Conservation (phyloP, 495 filamentous ascomycete genomes). For the Xylaria palmicola region DNA sequence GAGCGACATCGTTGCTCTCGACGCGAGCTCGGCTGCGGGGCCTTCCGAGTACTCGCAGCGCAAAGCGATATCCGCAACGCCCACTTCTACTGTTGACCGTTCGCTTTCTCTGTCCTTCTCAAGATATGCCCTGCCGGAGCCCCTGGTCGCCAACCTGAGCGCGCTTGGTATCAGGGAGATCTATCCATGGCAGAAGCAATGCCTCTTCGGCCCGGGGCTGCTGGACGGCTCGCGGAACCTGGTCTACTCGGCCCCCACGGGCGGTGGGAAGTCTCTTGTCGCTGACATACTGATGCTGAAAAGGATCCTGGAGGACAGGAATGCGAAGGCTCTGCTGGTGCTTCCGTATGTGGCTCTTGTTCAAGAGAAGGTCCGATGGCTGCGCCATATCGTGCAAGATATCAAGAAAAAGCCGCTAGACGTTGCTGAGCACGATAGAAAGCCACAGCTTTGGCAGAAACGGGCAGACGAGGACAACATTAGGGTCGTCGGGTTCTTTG, state of each 20-base stretch:
- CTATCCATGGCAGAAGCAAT: conserved; percentile 83
- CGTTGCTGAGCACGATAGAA: conserved; percentile 19
- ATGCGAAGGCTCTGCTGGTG: conserved; percentile 72
- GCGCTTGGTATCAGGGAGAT: conserved; percentile 64
- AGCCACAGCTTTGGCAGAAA: conserved; percentile 36
- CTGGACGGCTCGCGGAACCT: conserved; percentile 66
- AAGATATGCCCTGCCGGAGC: conserved; percentile 60
- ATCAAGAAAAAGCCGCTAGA: conserved; percentile 46
- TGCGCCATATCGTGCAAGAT: conserved; percentile 65
- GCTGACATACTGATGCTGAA: conserved; percentile 76
- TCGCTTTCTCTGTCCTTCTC: conserved; percentile 62
- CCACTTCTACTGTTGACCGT: conserved; percentile 55
- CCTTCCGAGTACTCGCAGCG: conserved; percentile 50
- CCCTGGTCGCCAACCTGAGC: conserved; percentile 64
- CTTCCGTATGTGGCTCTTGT: conserved; percentile 81
- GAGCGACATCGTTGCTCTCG: conserved; percentile 32
- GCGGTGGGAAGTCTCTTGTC: conserved; percentile 78
- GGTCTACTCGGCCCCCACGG: conserved; percentile 83
- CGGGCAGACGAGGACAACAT: conserved; percentile 50
- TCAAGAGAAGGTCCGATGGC: conserved; percentile 78
- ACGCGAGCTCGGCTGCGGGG: not conserved
- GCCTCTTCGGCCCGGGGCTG: conserved; percentile 66
- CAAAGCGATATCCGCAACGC: conserved; percentile 42
- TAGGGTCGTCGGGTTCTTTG: conserved; percentile 72
- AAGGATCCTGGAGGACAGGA: conserved; percentile 62